These are phyloP conservation scores for Backusella sp. DNA, from an alignment of 192 early-diverging fungal species.

Conservation along the genomic window DNA sequence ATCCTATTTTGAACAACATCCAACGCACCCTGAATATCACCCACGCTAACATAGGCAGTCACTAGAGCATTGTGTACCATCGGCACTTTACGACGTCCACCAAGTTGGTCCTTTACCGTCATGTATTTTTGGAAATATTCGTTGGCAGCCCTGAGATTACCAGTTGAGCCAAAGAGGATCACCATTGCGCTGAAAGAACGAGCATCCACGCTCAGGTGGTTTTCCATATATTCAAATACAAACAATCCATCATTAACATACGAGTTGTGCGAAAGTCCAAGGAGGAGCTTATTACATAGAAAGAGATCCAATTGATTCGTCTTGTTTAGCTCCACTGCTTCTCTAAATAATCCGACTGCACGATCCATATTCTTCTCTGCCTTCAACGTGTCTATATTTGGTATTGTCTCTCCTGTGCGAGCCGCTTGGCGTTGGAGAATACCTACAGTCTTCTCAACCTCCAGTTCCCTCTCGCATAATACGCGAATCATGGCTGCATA, in stretches of 20 bases:
- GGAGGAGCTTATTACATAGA: constrained; percentile 28
- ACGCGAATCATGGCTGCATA: constrained; percentile 31
- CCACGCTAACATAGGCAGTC: constrained; percentile 25
- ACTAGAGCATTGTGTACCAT: constrained; percentile 36
- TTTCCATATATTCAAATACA: constrained; percentile 34
- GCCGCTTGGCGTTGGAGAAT: constrained; percentile 20
- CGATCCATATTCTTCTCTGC: constrained; percentile 31
- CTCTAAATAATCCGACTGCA: constrained; percentile 31
- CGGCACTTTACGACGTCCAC: constrained; percentile 8
- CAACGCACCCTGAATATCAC: constrained; percentile 28
- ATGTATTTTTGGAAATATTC: constrained; percentile 39
- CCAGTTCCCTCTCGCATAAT: constrained; percentile 25
- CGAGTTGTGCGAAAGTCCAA: constrained; percentile 13
- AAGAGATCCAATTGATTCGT: constrained; percentile 20
- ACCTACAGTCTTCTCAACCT: constrained; percentile 24
- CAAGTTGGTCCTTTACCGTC: background rate
- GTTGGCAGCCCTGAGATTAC: constrained; percentile 17
- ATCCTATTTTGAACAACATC: constrained; percentile 29
- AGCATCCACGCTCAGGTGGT: constrained; percentile 24
- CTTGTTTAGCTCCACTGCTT: constrained; percentile 17
- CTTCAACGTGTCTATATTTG: constrained; percentile 12
- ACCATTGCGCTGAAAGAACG: constrained; percentile 53
- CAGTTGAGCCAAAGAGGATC: constrained; percentile 34
- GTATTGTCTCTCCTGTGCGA: constrained; percentile 13
- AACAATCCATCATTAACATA: constrained; percentile 28